These are phyloP conservation scores for Rhododendron henanense DNA, from an alignment of 148 eudicot genomes.

Conservation along the genomic window DNA sequence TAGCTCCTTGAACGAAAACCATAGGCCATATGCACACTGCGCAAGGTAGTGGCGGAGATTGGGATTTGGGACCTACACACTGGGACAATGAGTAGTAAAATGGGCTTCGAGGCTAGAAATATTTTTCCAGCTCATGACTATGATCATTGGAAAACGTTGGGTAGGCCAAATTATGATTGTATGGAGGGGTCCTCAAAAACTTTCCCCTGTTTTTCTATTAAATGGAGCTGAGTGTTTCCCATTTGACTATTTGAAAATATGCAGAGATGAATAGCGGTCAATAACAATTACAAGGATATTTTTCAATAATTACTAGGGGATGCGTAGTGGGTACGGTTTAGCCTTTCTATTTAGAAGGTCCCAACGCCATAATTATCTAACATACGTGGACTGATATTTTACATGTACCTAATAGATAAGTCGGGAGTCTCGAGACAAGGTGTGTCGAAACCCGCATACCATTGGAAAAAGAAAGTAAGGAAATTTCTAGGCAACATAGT, in stretches of 20 bases:
- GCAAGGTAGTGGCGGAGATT: conserved; percentile 17
- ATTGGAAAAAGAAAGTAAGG: background rate
- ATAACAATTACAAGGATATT: background rate
- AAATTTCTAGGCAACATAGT: background rate
- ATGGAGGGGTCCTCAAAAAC: background rate
- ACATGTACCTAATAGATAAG: background rate
- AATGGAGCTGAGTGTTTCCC: background rate
- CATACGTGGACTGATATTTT: background rate
- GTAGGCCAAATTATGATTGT: background rate
- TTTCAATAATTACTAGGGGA: background rate
- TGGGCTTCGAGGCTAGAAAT: background rate
- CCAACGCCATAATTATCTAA: background rate
- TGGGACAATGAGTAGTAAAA: conserved; percentile 7
- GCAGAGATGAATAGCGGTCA: background rate
- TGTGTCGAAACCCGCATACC: background rate
- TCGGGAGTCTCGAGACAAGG: background rate
- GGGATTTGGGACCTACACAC: conserved; percentile 19
- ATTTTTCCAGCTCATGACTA: conserved; percentile 2
- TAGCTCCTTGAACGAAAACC: background rate
- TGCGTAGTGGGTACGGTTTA: background rate
- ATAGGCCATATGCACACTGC: conserved; percentile 10
- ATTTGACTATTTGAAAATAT: background rate
- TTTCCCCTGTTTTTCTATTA: background rate
- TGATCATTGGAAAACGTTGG: background rate
- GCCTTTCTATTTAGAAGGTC: background rate